These are phyloP conservation scores for Clarireedia hainanense DNA, from an alignment of 2,329 filamentous ascomycete species.

Conservation along the genomic window DNA sequence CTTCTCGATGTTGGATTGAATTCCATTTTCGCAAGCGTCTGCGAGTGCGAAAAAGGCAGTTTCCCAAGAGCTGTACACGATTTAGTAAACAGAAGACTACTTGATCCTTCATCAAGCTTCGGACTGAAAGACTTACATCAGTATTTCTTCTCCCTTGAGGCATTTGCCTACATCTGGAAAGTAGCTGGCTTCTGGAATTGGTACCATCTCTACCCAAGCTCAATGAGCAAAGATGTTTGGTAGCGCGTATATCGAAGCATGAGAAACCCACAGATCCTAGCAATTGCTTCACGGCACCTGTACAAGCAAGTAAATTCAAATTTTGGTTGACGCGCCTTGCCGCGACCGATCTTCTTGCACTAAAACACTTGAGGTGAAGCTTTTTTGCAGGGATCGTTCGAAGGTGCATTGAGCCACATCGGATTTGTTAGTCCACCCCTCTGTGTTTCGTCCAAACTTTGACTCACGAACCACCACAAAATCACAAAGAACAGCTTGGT, in stretches of 20 bases:
- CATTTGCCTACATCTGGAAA: slow-evolving; percentile 81
- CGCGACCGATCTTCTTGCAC: neutral
- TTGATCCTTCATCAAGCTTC: neutral
- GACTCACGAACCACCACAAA: too few relatives aligned
- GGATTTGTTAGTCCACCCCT: too few relatives aligned
- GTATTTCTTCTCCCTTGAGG: slow-evolving; percentile 68
- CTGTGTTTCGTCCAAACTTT: too few relatives aligned
- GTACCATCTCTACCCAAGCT: slow-evolving; percentile 55
- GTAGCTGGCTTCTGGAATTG: slow-evolving; percentile 62
- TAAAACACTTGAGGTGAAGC: neutral
- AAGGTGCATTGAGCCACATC: too few relatives aligned
- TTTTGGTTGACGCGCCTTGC: slow-evolving; percentile 16
- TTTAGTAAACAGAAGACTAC: neutral
- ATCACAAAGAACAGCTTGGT: too few relatives aligned
- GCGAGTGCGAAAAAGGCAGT: slow-evolving; percentile 47
- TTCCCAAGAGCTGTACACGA: slow-evolving; percentile 49
- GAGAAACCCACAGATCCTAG: slow-evolving; percentile 10
- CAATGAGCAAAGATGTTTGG: slow-evolving; percentile 30
- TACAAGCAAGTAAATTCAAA: neutral
- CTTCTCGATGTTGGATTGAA: slow-evolving; percentile 45
- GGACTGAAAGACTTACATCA: slow-evolving; percentile 56
- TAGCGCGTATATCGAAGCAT: slow-evolving; percentile 24
- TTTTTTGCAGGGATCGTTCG: slow-evolving; percentile 1
- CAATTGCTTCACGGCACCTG: neutral
- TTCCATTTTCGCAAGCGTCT: slow-evolving; percentile 50